A percentile compares a stretch with the other conserved stretches of the same genome.
Evolutionary conservation across 2,329 filamentous ascomycete species (phyloP).

Genomic region (Paramyrothecium roridum): DNA sequence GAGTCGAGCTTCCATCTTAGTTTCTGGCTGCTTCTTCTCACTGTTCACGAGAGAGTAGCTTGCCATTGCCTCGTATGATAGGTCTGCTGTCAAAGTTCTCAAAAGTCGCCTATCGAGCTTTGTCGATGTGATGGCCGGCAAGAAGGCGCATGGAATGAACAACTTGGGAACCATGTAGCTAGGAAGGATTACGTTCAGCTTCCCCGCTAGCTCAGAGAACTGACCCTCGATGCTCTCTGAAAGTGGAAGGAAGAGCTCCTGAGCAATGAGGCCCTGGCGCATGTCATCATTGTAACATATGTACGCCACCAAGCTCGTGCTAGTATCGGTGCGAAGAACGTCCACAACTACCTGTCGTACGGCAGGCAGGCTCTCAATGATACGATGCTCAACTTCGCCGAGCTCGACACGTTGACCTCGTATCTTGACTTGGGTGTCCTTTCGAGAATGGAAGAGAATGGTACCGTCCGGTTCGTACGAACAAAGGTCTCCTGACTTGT

Average conservation of each 20-base stretch:
- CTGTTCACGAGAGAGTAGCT: neutral
- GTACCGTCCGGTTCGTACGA: conserved; percentile 22
- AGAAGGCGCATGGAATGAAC: conserved; percentile 6
- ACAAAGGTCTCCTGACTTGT: conserved; percentile 13
- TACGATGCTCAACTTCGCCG: conserved; percentile 7
- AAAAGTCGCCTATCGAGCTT: conserved; percentile 10
- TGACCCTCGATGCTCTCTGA: neutral
- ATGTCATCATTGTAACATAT: neutral
- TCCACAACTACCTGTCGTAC: neutral
- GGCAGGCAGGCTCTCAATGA: neutral
- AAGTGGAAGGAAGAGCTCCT: neutral
- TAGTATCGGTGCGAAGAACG: neutral
- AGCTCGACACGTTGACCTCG: conserved; percentile 42
- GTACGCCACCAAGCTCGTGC: neutral
- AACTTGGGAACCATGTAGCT: conserved; percentile 11
- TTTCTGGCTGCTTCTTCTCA: conserved; percentile 17
- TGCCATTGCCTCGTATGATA: conserved; percentile 5
- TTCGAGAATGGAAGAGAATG: conserved; percentile 23
- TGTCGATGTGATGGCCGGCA: conserved; percentile 11
- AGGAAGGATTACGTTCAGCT: conserved; percentile 8
- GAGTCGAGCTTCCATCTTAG: conserved; percentile 25
- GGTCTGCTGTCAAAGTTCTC: neutral
- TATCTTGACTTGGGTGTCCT: conserved; percentile 1
- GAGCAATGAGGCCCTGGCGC: too few species aligned
- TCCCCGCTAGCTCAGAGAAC: neutral